Base-by-base conservation (phyloP, 192 early-diverging fungal species). In the Podila clonocystis region DNA sequence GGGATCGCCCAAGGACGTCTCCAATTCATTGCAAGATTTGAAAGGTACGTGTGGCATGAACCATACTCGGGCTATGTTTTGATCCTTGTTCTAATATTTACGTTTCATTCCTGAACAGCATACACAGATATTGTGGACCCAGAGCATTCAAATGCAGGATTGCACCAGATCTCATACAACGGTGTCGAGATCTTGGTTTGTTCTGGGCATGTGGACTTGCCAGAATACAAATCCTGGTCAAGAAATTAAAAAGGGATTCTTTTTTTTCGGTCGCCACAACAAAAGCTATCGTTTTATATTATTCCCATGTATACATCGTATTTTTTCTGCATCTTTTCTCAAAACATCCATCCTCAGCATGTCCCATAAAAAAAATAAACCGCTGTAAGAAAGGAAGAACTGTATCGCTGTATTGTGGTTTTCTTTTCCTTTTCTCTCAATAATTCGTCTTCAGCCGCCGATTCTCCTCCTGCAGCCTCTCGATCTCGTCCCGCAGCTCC, bases 381-480 rank as follows among this genome's bases (percentile, higher is more conserved):
- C 34, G 1, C 1, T 36, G 34, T 24, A 24, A 24, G n/a, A 55
- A n/a, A 55, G 52, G 50, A 50, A n/a, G 11, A 65, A 48, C 0
- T 17, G 28, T n/a, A 11, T 33, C 33, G 7, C 2, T 31, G 31
- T 36, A 45, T 45, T n/a, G n/a, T n/a, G n/a, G n/a, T n/a, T n/a
- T 15, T 45, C 30, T 13, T 41, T 41, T 41, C 12, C 38, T 13
- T 41, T 41, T 41, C 41, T 17, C 8, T 17, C 15, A 80, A 69
- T 69, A 78, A 28, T 78, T 83, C 72, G 73, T 71, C 28, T 85
- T 78, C 26, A 92, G 67, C 38, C 87, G 24, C 49, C 83, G 83
- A 60, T 93, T 93, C 73, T 93, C 91, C 45, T 88, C 87, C 45
- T 82, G 62, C 62, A 93, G 65, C 31, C 76, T 45, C 52, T 84